Evolutionary conservation across 345 rosid species (phyloP).

Genomic region (Corchorus capsularis): DNA sequence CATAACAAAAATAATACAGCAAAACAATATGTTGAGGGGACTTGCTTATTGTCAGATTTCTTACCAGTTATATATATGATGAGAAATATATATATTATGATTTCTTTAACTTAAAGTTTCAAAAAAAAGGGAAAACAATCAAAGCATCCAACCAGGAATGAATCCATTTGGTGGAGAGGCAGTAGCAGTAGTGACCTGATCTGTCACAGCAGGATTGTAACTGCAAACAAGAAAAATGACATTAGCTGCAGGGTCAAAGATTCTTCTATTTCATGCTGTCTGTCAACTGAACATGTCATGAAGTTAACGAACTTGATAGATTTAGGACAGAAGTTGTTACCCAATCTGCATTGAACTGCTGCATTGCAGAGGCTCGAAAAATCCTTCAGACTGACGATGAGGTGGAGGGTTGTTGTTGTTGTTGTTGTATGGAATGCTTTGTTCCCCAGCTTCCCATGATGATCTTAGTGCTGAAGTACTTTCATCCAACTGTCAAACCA

Average conservation of each 20-base stretch:
- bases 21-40: slow-evolving; percentile 3
- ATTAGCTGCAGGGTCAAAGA: background rate
- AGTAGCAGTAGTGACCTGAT: slow-evolving; percentile 26
- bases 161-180: slow-evolving; percentile 41
- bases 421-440: slow-evolving; percentile 8
- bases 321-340: slow-evolving; percentile 12
- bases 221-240: slow-evolving; percentile 15
- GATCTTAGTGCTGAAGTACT: background rate
- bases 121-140: slow-evolving; percentile 1
- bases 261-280: too few species aligned
- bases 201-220: slow-evolving; percentile 33
- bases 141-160: slow-evolving; percentile 50
- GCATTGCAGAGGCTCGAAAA: slow-evolving; percentile 39
- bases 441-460: slow-evolving; percentile 15
- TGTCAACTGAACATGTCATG: too few species aligned
- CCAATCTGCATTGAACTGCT: slow-evolving; percentile 38
- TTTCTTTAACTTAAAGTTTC: background rate
- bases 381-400: slow-evolving; percentile 22
- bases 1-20: background rate
- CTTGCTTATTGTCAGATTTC: background rate
- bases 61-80: background rate
- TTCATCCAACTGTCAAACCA: slow-evolving; percentile 8
- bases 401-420: background rate
- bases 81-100: background rate
- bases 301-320: background rate